phyloP scores from a whole-genome alignment of 306 rosid species.

The Fagus sylvatica region DNA sequence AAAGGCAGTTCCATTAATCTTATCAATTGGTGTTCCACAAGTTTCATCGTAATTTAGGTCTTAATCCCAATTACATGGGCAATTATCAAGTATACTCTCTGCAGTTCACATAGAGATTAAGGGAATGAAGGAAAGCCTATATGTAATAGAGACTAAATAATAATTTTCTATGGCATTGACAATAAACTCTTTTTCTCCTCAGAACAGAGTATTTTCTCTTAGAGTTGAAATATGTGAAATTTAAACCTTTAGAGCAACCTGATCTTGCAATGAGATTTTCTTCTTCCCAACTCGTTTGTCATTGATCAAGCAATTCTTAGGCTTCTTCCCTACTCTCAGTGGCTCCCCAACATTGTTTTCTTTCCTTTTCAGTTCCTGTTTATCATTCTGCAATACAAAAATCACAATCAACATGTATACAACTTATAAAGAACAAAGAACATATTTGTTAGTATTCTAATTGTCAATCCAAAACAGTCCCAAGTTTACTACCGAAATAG shows the following conservation, averaged over 20 bases:
- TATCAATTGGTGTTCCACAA: not conserved
- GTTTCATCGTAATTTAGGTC: slow-evolving; percentile 2
- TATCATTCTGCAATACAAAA: slow-evolving; percentile 25
- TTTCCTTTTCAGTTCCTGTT: slow-evolving; percentile 6
- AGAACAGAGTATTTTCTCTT: not conserved
- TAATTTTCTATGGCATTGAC: too few species aligned
- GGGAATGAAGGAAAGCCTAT: too few species aligned
- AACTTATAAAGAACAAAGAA: not conserved
- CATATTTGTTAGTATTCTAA: not conserved
- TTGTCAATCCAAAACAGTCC: slow-evolving; percentile 9
- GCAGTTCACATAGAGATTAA: not conserved
- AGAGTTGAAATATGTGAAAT: not conserved
- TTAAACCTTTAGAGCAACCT: slow-evolving; percentile 37
- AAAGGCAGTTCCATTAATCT: not conserved
- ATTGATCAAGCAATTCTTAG: slow-evolving; percentile 19
- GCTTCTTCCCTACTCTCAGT: slow-evolving; percentile 30
- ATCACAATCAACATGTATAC: not conserved
- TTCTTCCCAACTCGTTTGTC: slow-evolving; percentile 32
- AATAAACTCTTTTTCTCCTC: slow-evolving; percentile 5
- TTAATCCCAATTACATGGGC: not conserved
- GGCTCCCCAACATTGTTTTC: slow-evolving; percentile 26
- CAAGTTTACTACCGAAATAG: not conserved
- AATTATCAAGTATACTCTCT: not conserved
- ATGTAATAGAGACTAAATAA: too few species aligned
- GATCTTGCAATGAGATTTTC: slow-evolving; percentile 41